phyloP scores from a whole-genome alignment of 192 early-diverging fungal genomes.

The Jimgerdemannia lactiflua region DNA sequence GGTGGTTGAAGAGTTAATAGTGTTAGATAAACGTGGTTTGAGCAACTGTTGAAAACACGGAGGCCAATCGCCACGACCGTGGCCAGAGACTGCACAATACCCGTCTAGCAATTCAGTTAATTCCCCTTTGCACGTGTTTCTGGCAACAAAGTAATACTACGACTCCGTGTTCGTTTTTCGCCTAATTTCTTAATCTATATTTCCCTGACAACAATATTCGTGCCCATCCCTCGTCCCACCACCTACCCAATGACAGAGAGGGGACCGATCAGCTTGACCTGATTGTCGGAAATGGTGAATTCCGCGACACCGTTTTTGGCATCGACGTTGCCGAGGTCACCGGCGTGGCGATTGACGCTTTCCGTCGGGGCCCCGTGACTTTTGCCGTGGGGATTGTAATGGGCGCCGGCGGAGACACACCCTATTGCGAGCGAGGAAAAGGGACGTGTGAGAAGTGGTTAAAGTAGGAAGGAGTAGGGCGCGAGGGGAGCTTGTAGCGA shows the following conservation, averaged over 20 bases:
- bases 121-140: too few species aligned
- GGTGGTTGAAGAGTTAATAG: too few species aligned
- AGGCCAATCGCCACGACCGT: neutral
- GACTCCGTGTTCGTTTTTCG: neutral
- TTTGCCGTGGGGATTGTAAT: slow-evolving; percentile 80
- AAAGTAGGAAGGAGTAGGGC: too few species aligned
- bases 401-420: slow-evolving; percentile 82
- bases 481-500: too few species aligned
- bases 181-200: neutral
- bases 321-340: slow-evolving; percentile 87
- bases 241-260: slow-evolving; percentile 72
- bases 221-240: neutral
- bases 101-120: neutral
- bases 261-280: slow-evolving; percentile 72
- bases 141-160: too few species aligned
- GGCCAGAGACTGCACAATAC: neutral
- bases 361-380: slow-evolving; percentile 88
- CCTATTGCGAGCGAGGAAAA: slow-evolving; percentile 41
- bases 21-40: too few species aligned
- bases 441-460: too few species aligned
- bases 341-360: slow-evolving; percentile 90
- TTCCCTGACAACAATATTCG: neutral
- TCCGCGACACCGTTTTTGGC: slow-evolving; percentile 55
- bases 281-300: slow-evolving; percentile 50
- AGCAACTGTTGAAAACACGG: too few species aligned